Evolutionary conservation across 805 yeast species (phyloP), one percentile per base, ranked within the genome.

Genomic region (Tetrapisispora pingtungensis): DNA sequence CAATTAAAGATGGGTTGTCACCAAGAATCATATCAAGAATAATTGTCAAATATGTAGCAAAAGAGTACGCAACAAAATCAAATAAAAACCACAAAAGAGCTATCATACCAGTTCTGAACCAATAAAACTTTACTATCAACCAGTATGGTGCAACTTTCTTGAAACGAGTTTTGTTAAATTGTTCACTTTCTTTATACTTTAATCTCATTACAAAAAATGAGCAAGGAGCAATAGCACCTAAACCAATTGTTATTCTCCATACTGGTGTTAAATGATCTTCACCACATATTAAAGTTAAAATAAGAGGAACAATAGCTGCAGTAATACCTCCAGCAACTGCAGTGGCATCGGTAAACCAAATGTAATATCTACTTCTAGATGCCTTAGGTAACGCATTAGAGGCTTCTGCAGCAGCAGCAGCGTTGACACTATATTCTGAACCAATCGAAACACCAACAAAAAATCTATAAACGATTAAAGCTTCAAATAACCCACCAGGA

Each of bases 341-440:
- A 84, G 82, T 82, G 56, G 76, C 72, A 63, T 87, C 84, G 33
- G 97, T 88, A 66, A 88, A 88, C 84, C 89, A 80, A 44, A 80
- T 75, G 59, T 89, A 88, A 72, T 83, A 88, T 61, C 96, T 74
- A 68, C 88, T 87, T 70, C 97, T 81, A 47, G 74, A 72, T 46
- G 95, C 95, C 13, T 78, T 72, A n/a, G 89, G 84, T 54, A 88
- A 68, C 49, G 77, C 67, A 46, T 84, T 80, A 38, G 93, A 79
- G 33, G 93, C 93, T 65, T 89, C 97, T 28, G 96, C 88, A 54
- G 94, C 85, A 33, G 95, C 94, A 19, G 89, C 90, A 10, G 95
- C 82, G 38, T 96, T 89, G 10, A 94, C 82, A 39, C 96, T 95
- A 60, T 89, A 89, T 66, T 89, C 97, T 40, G 94, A 88, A 55